phyloP scores from a whole-genome alignment of 2,329 filamentous ascomycete species.

The Aspergillus pseudotamarii region DNA sequence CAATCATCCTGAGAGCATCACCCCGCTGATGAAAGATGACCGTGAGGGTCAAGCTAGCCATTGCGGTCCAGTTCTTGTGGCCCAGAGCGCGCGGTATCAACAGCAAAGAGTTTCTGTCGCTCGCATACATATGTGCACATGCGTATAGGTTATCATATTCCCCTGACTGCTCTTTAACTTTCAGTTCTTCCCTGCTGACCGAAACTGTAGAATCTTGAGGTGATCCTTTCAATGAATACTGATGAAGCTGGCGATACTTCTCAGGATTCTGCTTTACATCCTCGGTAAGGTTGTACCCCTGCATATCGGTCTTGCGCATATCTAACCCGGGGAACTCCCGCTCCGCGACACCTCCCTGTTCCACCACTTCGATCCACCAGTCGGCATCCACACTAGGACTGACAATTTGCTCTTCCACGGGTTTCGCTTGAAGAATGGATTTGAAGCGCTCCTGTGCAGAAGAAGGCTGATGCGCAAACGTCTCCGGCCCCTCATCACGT shows the following conservation, averaged over 20 bases:
- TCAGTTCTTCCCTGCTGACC: conserved; percentile 21
- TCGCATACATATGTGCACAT: conserved; percentile 60
- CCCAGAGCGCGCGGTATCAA: conserved; percentile 55
- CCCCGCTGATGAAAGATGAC: conserved; percentile 52
- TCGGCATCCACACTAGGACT: conserved; percentile 41
- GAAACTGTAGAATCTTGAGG: conserved; percentile 30
- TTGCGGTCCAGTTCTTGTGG: conserved; percentile 42
- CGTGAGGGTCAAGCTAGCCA: conserved; percentile 53
- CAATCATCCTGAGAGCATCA: conserved; percentile 45
- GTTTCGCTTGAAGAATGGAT: conserved; percentile 32
- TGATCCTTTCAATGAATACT: conserved; percentile 51
- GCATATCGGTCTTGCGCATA: conserved; percentile 57
- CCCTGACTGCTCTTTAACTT: conserved; percentile 30
- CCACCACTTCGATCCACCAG: conserved; percentile 37
- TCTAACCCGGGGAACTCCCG: conserved; percentile 47
- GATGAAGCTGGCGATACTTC: conserved; percentile 47
- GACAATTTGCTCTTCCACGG: conserved; percentile 36
- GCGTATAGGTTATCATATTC: conserved; percentile 57
- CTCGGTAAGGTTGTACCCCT: conserved; percentile 44
- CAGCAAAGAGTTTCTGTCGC: conserved; percentile 58
- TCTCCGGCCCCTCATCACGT: conserved; percentile 37
- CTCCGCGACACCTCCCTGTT: conserved; percentile 30
- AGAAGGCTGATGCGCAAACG: conserved; percentile 35
- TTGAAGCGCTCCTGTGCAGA: conserved; percentile 33
- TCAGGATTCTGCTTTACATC: conserved; percentile 32